A percentile compares a stretch with the other conserved stretches of the same genome.
Evolutionary conservation across 2,329 filamentous ascomycete genomes (phyloP).

Genomic region (Monilinia fructicola): DNA sequence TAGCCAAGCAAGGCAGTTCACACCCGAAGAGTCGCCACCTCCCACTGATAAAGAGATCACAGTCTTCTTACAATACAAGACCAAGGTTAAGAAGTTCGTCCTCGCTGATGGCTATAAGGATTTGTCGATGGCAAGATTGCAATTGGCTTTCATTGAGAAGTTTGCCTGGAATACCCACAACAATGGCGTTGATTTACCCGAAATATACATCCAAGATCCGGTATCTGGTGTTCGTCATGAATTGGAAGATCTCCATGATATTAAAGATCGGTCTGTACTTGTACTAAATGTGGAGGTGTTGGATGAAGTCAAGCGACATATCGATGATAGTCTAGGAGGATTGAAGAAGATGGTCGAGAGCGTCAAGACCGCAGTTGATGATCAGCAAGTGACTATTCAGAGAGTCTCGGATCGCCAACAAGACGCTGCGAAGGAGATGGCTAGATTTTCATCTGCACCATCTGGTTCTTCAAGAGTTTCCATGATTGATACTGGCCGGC

Average conservation of each 20-base stretch:
- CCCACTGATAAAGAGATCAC: conserved; percentile 80
- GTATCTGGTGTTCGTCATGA: conserved; percentile 96
- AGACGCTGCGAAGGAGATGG: conserved; percentile 84
- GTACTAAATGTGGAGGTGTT: conserved; percentile 90
- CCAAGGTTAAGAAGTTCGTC: conserved; percentile 94
- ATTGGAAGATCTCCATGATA: conserved; percentile 85
- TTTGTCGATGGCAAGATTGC: conserved; percentile 81
- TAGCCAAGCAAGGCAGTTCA: conserved; percentile 52
- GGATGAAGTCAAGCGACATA: conserved; percentile 94
- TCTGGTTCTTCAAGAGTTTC: conserved; percentile 34
- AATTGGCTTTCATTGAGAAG: conserved; percentile 97
- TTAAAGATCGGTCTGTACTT: conserved; percentile 93
- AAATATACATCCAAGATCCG: conserved; percentile 97
- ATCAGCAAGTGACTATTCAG: conserved; percentile 79
- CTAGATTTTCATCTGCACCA: conserved; percentile 45
- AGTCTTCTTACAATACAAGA: conserved; percentile 93
- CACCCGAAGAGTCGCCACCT: conserved; percentile 65
- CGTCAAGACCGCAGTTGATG: conserved; percentile 78
- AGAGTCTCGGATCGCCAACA: conserved; percentile 87
- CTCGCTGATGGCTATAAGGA: conserved; percentile 80
- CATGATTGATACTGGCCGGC: conserved; percentile 33
- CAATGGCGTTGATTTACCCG: conserved; percentile 87
- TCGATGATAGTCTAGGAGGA: conserved; percentile 84
- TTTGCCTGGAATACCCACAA: conserved; percentile 98
- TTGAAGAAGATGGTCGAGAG: conserved; percentile 82